These are phyloP conservation scores for Helianthus tuberosus DNA, from an alignment of 129 eudicot species.

Conservation along the genomic window DNA sequence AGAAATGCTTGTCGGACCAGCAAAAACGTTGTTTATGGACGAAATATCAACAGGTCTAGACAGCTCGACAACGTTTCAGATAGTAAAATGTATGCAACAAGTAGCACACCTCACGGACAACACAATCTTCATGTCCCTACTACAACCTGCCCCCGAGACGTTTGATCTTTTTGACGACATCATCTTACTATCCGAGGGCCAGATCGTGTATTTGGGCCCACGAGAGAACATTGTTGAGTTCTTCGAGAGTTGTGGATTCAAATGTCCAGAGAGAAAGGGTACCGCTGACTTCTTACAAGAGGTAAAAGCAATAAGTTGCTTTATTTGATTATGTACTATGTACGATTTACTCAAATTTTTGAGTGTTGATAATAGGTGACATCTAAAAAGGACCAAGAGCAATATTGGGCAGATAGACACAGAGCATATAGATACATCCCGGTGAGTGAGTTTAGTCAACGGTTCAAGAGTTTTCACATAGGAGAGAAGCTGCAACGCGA, in stretches of 20 bases:
- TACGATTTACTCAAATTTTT: not conserved
- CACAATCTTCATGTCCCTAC: conserved; percentile 80
- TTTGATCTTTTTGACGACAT: conserved; percentile 90
- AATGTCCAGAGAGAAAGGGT: conserved; percentile 86
- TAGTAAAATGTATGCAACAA: conserved; percentile 93
- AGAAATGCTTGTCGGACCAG: conserved; percentile 96
- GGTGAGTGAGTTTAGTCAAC: conserved; percentile 61
- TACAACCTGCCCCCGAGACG: conserved; percentile 98
- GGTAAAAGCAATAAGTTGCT: conserved; percentile 42
- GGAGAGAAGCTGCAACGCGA: conserved; percentile 61
- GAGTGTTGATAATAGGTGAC: conserved; percentile 56
- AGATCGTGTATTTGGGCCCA: conserved; percentile 92
- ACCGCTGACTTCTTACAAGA: conserved; percentile 97
- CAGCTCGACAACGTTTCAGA: conserved; percentile 95
- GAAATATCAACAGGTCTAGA: conserved; percentile 97
- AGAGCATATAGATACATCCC: conserved; percentile 58
- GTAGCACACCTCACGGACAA: conserved; percentile 72
- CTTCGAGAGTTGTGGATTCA: conserved; percentile 88
- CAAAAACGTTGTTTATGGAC: conserved; percentile 89
- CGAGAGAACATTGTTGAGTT: conserved; percentile 75
- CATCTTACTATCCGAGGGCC: conserved; percentile 82
- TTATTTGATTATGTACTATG: not conserved
- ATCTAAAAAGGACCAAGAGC: conserved; percentile 93
- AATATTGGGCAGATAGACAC: conserved; percentile 77
- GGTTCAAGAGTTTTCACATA: conserved; percentile 70